Evolutionary conservation across 257 asterid genomes (phyloP).

Genomic region (Orobanche coerulescens): DNA sequence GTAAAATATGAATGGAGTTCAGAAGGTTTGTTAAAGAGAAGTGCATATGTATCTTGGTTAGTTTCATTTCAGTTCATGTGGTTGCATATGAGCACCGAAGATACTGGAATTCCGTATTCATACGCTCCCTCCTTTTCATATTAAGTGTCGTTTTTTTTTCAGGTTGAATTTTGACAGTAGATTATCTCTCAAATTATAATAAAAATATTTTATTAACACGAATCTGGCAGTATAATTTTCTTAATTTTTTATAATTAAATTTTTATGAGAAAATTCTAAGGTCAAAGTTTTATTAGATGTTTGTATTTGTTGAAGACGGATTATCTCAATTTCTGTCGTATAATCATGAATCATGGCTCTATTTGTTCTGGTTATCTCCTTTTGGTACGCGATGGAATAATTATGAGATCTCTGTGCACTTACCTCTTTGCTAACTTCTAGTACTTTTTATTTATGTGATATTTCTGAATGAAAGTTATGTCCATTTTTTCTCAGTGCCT

Average conservation of each 20-base stretch:
- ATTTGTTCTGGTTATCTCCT: neutral
- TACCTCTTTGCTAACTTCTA: neutral
- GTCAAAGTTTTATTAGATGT: neutral
- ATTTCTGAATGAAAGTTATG: conserved; percentile 6
- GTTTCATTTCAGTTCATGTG: neutral
- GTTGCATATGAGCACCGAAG: conserved; percentile 8
- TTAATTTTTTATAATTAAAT: too few species aligned
- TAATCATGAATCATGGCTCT: conserved; percentile 1
- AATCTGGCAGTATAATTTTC: too few species aligned
- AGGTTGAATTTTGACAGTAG: too few species aligned
- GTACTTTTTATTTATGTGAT: neutral
- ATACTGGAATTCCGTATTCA: neutral
- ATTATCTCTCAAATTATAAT: too few species aligned
- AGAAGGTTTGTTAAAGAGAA: neutral
- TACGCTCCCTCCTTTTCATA: too few species aligned
- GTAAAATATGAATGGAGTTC: neutral
- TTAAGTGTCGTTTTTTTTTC: too few species aligned
- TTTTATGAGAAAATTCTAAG: too few species aligned
- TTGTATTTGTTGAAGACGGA: neutral
- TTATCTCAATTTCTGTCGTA: neutral
- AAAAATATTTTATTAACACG: too few species aligned
- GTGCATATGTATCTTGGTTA: neutral
- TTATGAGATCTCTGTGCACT: conserved; percentile 7
- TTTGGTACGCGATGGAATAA: neutral
- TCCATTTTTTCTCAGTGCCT: conserved; percentile 34